Base-by-base conservation (phyloP, 768 basidiomycete genomes). In the Suillus occidentalis region DNA sequence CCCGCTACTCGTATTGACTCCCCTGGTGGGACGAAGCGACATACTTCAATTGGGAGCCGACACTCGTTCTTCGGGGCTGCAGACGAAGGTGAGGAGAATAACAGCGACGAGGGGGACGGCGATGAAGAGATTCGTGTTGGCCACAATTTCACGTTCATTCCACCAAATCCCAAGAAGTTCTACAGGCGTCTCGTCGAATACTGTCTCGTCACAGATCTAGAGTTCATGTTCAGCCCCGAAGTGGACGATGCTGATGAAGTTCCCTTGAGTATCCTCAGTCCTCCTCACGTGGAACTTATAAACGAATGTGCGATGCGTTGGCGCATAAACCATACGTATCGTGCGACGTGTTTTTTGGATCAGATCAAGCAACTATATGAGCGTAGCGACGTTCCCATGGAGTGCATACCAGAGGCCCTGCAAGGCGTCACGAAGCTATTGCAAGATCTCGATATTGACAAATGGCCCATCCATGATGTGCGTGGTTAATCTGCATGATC, bases 211-310 rank as follows among this genome's bases (percentile, higher is more conserved):
- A 83, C 85, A 34, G 97, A 99, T 74, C 80, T 99, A 64, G 93
- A 94, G 72, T 85, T 89, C 43, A 94, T 99, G 92, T 83, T 91
- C 58, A 90, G 90, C 55, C 91, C 93, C 6, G 91, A 92, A 64
- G 89, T 98, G n/a, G 90, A 94, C 55, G 94, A 95, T 69, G 91
- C 94, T 69, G 94, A 98, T 69, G 95, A 99, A 79, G 97, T 99
- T 18, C 93, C 95, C 0, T 80, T 99, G 43, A 92, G 94, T 8
- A 98, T 99, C 63, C 78, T 99, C 20, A 94, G 94, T 4, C 73
- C 84, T 1, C 74, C 84, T 13, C 94, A 98, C 73, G 82, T 94
- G 49, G 90, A 92, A 63, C 80, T 99, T 43, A 84, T 98, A 69
- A 90, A 89, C 64, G 92, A 96, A 69, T 95, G 94, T 69, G 94